Conservation (phyloP, 2,329 filamentous ascomycete species). For the Fusarium tuaranense region DNA sequence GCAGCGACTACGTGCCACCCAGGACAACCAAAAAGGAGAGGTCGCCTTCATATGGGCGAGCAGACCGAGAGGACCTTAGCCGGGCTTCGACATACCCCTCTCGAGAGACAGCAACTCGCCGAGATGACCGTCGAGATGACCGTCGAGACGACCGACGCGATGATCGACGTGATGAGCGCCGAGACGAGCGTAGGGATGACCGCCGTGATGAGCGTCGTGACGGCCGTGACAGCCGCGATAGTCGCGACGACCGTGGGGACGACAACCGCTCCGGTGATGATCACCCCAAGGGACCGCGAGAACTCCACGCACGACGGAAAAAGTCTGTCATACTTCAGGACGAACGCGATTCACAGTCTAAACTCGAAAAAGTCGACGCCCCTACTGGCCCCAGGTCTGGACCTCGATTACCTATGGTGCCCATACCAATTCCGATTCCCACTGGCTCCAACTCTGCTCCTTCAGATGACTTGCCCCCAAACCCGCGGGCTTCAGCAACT, state of each 20-base stretch:
- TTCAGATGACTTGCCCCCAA: conserved; percentile 24
- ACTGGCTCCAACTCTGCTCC: conserved; percentile 32
- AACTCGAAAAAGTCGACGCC: conserved; percentile 39
- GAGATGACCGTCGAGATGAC: conserved; percentile 18
- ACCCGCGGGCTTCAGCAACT: conserved; percentile 45
- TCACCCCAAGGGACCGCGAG: conserved; percentile 45
- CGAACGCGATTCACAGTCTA: conserved; percentile 42
- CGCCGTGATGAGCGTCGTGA: conserved; percentile 5
- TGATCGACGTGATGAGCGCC: conserved; percentile 18
- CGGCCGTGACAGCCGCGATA: conserved; percentile 23
- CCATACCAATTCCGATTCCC: conserved; percentile 48
- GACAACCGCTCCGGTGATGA: conserved; percentile 56
- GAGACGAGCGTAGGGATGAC: not conserved
- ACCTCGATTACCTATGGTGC: conserved; percentile 50
- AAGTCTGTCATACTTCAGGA: conserved; percentile 53
- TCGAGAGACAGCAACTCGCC: conserved; percentile 26
- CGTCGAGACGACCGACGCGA: conserved; percentile 14
- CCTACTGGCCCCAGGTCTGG: conserved; percentile 45
- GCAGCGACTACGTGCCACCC: conserved; percentile 43
- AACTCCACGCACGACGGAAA: conserved; percentile 46
- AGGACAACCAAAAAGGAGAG: conserved; percentile 47
- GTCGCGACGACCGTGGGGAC: conserved; percentile 42
- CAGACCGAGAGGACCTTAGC: conserved; percentile 37
- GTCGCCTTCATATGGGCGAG: conserved; percentile 44
- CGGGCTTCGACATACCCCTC: conserved; percentile 24